phyloP scores from a whole-genome alignment of 225 moss, liverwort and hornwort genomes.

The Polytrichum commune region DNA sequence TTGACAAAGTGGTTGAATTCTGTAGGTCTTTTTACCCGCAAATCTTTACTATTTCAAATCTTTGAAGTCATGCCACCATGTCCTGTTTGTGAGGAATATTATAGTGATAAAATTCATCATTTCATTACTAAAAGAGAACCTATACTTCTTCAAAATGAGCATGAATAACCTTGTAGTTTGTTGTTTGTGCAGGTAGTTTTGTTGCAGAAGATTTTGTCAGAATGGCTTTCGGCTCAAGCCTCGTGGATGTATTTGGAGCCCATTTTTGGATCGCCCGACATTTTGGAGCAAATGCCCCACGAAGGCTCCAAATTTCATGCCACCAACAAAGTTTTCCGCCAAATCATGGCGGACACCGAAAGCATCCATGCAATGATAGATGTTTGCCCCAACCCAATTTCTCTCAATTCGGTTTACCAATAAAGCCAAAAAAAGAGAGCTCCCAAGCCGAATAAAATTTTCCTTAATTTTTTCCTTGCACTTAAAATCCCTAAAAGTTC shows the following conservation, averaged over 20 bases:
- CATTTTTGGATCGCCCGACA: constrained; percentile 84
- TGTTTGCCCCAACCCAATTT: constrained; percentile 16
- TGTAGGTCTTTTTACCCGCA: constrained; percentile 21
- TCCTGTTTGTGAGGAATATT: too few relatives aligned
- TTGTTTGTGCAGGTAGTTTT: constrained; percentile 29
- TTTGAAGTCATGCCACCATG: too few relatives aligned
- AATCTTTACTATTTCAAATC: too few relatives aligned
- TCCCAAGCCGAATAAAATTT: too few relatives aligned
- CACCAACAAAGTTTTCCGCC: constrained; percentile 63
- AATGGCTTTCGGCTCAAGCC: constrained; percentile 79
- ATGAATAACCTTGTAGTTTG: neutral
- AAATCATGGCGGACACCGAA: constrained; percentile 50
- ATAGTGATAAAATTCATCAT: too few relatives aligned
- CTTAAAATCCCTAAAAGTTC: too few relatives aligned
- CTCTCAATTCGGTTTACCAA: too few relatives aligned
- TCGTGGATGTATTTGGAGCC: constrained; percentile 97
- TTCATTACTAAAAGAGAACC: too few relatives aligned
- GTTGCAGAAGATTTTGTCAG: constrained; percentile 57
- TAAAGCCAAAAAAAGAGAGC: too few relatives aligned
- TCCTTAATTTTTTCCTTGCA: too few relatives aligned
- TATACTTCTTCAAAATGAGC: too few relatives aligned
- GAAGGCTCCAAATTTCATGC: constrained; percentile 72
- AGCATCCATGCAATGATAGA: constrained; percentile 49
- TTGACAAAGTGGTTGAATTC: constrained; percentile 53
- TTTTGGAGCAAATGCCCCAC: constrained; percentile 85